Percentiles rank a stretch among this genome's conserved stretches.
These are phyloP conservation scores for Mortierella alpina DNA, from an alignment of 192 early-diverging fungal species.

Conservation along the genomic window DNA sequence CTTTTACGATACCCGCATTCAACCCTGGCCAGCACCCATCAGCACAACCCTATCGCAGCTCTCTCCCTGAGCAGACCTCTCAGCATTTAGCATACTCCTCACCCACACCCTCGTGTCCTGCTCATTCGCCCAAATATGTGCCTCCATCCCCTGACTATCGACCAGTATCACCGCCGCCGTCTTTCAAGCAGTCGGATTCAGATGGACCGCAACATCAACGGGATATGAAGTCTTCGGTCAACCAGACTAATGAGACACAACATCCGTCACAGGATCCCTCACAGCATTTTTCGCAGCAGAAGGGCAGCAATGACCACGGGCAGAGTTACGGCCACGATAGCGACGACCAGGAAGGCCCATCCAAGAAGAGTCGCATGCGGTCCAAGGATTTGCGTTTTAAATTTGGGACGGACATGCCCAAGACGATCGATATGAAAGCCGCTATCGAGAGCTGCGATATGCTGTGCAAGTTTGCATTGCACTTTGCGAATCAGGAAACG, in stretches of 20 bases:
- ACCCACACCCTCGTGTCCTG: neutral
- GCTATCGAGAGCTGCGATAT: slow-evolving; percentile 41
- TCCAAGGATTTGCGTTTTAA: slow-evolving; percentile 14
- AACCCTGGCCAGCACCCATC: neutral
- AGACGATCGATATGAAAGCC: slow-evolving; percentile 35
- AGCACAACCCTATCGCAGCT: neutral
- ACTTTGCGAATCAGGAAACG: slow-evolving; percentile 10
- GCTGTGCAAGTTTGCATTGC: slow-evolving; percentile 34
- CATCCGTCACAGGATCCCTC: too few species aligned
- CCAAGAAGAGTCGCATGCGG: neutral
- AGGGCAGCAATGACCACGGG: too few species aligned
- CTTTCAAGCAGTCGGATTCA: neutral
- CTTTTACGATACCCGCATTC: neutral
- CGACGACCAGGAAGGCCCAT: neutral
- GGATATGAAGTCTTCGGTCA: too few species aligned
- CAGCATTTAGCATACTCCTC: neutral
- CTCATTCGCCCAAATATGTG: too few species aligned
- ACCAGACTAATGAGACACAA: too few species aligned
- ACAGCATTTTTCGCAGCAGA: too few species aligned
- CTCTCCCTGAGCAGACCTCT: neutral
- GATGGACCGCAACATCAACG: too few species aligned
- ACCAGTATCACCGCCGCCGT: neutral
- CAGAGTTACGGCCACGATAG: too few species aligned
- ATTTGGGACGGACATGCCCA: slow-evolving; percentile 50
- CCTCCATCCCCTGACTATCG: neutral